phyloP scores from a whole-genome alignment of 202 grass and related monocot species.

The Zizania palustris region DNA sequence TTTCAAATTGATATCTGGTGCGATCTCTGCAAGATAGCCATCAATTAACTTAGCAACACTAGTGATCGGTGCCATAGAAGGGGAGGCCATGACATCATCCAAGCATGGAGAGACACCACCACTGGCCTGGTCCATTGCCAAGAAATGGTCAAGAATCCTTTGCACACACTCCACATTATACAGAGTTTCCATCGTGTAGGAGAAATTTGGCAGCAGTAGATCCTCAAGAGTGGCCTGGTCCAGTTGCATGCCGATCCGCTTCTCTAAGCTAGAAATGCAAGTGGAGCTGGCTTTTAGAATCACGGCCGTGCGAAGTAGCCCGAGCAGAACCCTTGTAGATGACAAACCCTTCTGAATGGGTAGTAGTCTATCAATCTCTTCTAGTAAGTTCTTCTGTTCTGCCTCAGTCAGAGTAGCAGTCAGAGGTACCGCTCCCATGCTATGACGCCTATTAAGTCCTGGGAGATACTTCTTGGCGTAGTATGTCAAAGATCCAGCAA shows the following conservation, averaged over 20 bases:
- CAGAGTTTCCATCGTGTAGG: slow-evolving; percentile 88
- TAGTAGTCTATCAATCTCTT: slow-evolving; percentile 76
- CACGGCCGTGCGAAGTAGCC: slow-evolving; percentile 83
- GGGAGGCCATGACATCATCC: slow-evolving; percentile 70
- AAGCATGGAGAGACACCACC: slow-evolving; percentile 61
- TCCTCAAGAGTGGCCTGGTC: slow-evolving; percentile 90
- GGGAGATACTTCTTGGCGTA: slow-evolving; percentile 88
- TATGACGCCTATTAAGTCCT: slow-evolving; percentile 78
- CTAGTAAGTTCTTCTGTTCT: slow-evolving; percentile 86
- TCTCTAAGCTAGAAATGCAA: slow-evolving; percentile 84
- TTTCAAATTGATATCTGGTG: slow-evolving; percentile 93
- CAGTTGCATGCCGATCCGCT: slow-evolving; percentile 78
- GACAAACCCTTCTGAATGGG: slow-evolving; percentile 73
- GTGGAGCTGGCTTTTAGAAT: slow-evolving; percentile 69
- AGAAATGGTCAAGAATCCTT: slow-evolving; percentile 89
- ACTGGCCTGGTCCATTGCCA: slow-evolving; percentile 87
- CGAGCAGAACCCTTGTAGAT: slow-evolving; percentile 79
- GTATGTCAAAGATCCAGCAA: slow-evolving; percentile 80
- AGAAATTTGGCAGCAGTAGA: slow-evolving; percentile 84
- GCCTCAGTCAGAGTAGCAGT: slow-evolving; percentile 60
- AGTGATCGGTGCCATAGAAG: slow-evolving; percentile 72
- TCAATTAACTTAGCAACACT: slow-evolving; percentile 84
- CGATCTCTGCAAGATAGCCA: slow-evolving; percentile 87
- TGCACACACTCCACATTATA: slow-evolving; percentile 96
- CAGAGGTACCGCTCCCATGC: slow-evolving; percentile 49